Percentiles rank a stretch among this genome's conserved stretches.
These are phyloP conservation scores for Neurospora sp. DNA, from an alignment of 495 filamentous ascomycete species.

Conservation along the genomic window DNA sequence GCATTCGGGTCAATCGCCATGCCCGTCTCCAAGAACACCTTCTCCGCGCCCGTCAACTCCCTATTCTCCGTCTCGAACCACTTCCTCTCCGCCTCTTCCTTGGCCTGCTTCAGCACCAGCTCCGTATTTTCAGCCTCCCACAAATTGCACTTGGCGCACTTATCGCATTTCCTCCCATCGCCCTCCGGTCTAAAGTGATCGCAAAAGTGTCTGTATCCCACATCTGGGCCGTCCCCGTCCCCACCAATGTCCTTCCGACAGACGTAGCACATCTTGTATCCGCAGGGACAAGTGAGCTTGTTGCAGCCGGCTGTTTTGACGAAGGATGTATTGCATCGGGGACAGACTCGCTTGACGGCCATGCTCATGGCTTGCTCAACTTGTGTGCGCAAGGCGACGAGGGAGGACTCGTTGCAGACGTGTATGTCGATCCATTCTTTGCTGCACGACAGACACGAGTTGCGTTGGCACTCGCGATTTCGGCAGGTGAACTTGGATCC, in stretches of 20 bases:
- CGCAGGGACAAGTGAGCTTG: slow-evolving; percentile 93
- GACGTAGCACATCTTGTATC: slow-evolving; percentile 95
- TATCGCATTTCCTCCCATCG: slow-evolving; percentile 54
- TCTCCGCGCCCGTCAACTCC: slow-evolving; percentile 37
- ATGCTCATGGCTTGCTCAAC: slow-evolving; percentile 86
- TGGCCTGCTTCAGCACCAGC: slow-evolving; percentile 60
- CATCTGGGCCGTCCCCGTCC: slow-evolving; percentile 40
- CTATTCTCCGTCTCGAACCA: slow-evolving; percentile 64
- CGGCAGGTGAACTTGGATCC: slow-evolving; percentile 67
- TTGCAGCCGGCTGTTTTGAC: slow-evolving; percentile 92
- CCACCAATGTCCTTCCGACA: slow-evolving; percentile 55
- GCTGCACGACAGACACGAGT: slow-evolving; percentile 69
- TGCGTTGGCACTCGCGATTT: slow-evolving; percentile 50
- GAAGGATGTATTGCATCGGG: slow-evolving; percentile 78
- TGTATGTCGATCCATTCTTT: slow-evolving; percentile 59
- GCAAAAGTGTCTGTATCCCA: slow-evolving; percentile 84
- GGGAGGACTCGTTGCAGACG: slow-evolving; percentile 72
- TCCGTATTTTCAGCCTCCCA: slow-evolving; percentile 85
- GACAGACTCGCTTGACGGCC: slow-evolving; percentile 92
- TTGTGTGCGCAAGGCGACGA: slow-evolving; percentile 73
- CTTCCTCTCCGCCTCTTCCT: slow-evolving; percentile 66
- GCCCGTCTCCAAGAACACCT: slow-evolving; percentile 36
- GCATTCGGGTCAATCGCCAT: slow-evolving; percentile 14
- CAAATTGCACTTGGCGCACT: slow-evolving; percentile 83
- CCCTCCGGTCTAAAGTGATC: slow-evolving; percentile 81